Evolutionary conservation across 2,329 filamentous ascomycete genomes (phyloP).

Genomic region (Dactylellina cionopaga): DNA sequence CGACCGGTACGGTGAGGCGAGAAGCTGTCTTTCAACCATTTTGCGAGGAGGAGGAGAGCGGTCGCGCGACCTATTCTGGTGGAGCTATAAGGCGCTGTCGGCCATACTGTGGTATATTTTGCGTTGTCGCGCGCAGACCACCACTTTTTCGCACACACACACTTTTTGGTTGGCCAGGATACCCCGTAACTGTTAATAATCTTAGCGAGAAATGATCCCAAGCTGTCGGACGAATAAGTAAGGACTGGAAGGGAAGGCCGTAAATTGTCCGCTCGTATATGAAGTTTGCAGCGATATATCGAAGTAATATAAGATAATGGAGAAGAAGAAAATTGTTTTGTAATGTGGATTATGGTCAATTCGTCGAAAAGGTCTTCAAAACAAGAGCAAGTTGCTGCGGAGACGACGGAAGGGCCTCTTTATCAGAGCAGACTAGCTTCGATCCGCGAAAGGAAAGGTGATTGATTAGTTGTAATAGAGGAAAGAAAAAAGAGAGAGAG

Average conservation of each 20-base stretch:
- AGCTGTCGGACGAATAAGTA: conserved; percentile 24
- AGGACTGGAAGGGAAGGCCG: background rate
- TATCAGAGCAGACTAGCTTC: conserved; percentile 9
- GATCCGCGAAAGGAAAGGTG: background rate
- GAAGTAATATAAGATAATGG: conserved; percentile 7
- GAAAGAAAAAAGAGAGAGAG: conserved; percentile 1
- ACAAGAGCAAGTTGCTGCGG: background rate
- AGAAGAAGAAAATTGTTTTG: background rate
- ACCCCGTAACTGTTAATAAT: conserved; percentile 17
- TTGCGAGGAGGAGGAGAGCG: conserved; percentile 6
- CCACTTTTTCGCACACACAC: conserved; percentile 4
- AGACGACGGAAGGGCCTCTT: conserved; percentile 17
- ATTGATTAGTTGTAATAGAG: background rate
- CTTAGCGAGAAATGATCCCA: conserved; percentile 38
- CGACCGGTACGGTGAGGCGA: conserved; percentile 49
- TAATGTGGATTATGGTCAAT: background rate
- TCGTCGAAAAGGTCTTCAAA: conserved; percentile 10
- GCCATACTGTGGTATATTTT: conserved; percentile 50
- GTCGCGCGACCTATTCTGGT: conserved; percentile 13
- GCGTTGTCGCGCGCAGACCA: conserved; percentile 31
- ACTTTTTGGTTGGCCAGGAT: conserved; percentile 5
- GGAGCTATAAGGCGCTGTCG: conserved; percentile 36
- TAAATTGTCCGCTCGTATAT: background rate
- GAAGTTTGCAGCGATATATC: background rate
- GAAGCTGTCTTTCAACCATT: conserved; percentile 46